Conservation (phyloP, 148 eudicot genomes). For the Rhododendron simsii region DNA sequence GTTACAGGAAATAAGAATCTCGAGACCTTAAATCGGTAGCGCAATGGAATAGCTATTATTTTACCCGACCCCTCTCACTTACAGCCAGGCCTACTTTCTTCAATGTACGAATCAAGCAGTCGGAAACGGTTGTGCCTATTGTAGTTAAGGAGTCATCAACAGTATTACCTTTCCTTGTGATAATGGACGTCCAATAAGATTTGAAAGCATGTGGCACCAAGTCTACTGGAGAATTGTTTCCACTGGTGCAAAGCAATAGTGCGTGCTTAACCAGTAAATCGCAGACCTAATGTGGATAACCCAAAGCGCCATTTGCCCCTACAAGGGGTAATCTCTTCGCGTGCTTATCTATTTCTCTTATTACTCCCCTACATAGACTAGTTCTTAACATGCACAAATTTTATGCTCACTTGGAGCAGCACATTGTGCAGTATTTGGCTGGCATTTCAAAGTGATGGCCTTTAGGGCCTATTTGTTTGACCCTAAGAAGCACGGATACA, state of each 20-base stretch:
- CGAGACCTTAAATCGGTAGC: neutral
- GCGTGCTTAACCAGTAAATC: neutral
- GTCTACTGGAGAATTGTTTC: neutral
- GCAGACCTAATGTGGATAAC: neutral
- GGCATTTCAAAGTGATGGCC: neutral
- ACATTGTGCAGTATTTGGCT: neutral
- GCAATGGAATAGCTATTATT: neutral
- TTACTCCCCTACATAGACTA: neutral
- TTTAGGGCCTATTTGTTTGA: no score
- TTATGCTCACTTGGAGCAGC: neutral
- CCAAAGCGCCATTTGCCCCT: neutral
- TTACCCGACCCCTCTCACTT: neutral
- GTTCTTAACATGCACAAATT: neutral
- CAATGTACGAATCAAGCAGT: neutral
- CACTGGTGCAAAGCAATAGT: neutral
- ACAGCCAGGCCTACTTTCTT: neutral
- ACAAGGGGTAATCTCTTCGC: neutral
- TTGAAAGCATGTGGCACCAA: neutral
- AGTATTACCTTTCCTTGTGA: neutral
- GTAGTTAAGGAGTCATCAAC: neutral
- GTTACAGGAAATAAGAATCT: neutral
- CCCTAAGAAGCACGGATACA: no score
- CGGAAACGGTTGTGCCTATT: neutral
- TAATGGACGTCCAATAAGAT: neutral
- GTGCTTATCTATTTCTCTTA: neutral